phyloP scores from a whole-genome alignment of 2,329 filamentous ascomycete genomes.

The Penicillium oxalicum region DNA sequence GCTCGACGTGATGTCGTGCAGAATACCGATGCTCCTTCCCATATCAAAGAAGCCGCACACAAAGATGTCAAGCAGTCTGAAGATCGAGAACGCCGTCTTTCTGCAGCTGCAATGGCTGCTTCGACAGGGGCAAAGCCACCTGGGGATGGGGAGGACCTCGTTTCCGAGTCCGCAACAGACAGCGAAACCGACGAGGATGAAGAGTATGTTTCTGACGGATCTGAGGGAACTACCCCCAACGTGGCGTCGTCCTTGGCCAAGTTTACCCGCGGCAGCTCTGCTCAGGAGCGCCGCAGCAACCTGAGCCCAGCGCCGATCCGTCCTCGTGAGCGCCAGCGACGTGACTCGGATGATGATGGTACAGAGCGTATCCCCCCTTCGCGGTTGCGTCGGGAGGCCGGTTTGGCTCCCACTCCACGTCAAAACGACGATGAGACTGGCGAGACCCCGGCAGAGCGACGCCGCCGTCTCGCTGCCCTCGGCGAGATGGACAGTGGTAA shows the following conservation, averaged over 20 bases:
- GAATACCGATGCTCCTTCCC: conserved; percentile 36
- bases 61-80: conserved; percentile 26
- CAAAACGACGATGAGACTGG: conserved; percentile 32
- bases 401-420: conserved; percentile 22
- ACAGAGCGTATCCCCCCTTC: conserved; percentile 39
- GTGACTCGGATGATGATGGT: conserved; percentile 41
- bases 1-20: conserved; percentile 45
- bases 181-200: conserved; percentile 22
- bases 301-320: conserved; percentile 23
- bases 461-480: conserved; percentile 42
- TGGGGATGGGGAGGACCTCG: conserved; percentile 14
- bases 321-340: conserved; percentile 18
- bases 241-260: conserved; percentile 35
- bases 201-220: conserved; percentile 10
- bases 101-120: conserved; percentile 13
- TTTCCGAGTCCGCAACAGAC: conserved; percentile 20
- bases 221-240: conserved; percentile 27
- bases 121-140: conserved; percentile 13
- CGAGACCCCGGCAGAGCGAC: conserved; percentile 43
- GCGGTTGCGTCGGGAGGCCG: conserved; percentile 29
- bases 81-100: conserved; percentile 21
- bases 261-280: conserved; percentile 32
- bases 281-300: conserved; percentile 35
- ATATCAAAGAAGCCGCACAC: conserved; percentile 35
- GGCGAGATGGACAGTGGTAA: conserved; percentile 30